phyloP scores from a whole-genome alignment of 2,329 filamentous ascomycete species.

The Alternaria hordeiaustralica region DNA sequence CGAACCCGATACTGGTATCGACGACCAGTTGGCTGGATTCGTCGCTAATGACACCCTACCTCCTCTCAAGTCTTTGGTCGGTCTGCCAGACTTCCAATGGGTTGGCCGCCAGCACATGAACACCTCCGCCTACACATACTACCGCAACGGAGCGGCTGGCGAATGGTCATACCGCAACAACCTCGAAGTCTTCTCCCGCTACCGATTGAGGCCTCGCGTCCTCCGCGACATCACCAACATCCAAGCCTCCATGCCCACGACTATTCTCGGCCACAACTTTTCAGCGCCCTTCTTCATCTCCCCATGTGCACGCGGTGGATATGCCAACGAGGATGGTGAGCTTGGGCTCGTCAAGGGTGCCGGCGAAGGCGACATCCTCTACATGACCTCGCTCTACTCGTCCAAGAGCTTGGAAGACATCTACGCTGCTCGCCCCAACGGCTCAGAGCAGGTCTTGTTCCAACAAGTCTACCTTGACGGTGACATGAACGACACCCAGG shows the following conservation, averaged over 20 bases:
- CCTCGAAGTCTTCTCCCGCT: conserved; percentile 61
- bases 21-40: conserved; percentile 26
- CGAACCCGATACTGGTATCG: conserved; percentile 47
- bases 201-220: conserved; percentile 57
- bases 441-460: conserved; percentile 44
- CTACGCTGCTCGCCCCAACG: conserved; percentile 14
- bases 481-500: conserved; percentile 38
- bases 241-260: conserved; percentile 51
- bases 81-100: conserved; percentile 63
- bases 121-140: conserved; percentile 60
- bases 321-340: conserved; percentile 57
- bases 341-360: conserved; percentile 59
- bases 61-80: conserved; percentile 54
- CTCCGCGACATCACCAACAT: conserved; percentile 58
- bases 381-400: conserved; percentile 53
- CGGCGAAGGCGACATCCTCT: conserved; percentile 57
- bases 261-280: conserved; percentile 61
- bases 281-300: conserved; percentile 63
- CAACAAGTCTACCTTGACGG: conserved; percentile 51
- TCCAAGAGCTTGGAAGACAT: conserved; percentile 33
- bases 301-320: conserved; percentile 50
- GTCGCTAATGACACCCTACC: conserved; percentile 49
- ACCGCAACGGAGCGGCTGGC: conserved; percentile 62
- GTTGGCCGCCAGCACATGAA: conserved; percentile 59
- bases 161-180: conserved; percentile 65